A percentile compares a stretch with the other conserved stretches of the same genome.
These are phyloP conservation scores for Ophiocordyceps australis DNA, from an alignment of 2,329 filamentous ascomycete species.

Conservation along the genomic window DNA sequence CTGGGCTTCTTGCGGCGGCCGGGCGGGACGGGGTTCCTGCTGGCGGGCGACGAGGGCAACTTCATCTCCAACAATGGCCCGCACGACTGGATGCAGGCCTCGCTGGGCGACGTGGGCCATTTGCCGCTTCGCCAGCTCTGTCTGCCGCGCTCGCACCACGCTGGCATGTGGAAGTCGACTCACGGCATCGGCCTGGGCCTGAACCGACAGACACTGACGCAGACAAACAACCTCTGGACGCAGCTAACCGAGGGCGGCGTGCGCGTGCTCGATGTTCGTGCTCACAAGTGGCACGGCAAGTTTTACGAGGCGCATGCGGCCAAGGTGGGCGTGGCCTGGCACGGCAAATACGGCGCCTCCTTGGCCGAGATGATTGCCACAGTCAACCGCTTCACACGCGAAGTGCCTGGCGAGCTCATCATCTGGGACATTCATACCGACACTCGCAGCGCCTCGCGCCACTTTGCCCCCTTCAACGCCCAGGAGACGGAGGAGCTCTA, in stretches of 20 bases:
- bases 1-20: constrained; percentile 4
- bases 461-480: constrained; percentile 1
- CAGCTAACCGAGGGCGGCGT: constrained; percentile 11
- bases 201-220: constrained; percentile 8
- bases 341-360: constrained; percentile 9
- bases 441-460: constrained; percentile 1
- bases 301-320: constrained; percentile 7
- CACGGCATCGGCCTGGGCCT: constrained; percentile 2
- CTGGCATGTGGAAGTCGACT: constrained; percentile 8
- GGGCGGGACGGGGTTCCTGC: constrained; percentile 9
- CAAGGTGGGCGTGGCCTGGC: constrained; percentile 3
- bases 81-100: constrained; percentile 11
- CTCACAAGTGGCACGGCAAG: constrained; percentile 1
- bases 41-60: constrained; percentile 12
- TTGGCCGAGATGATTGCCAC: constrained; percentile 10
- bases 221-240: constrained; percentile 5
- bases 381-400: constrained; percentile 11
- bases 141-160: constrained; percentile 13
- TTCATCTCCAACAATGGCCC: constrained; percentile 10
- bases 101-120: constrained; percentile 9
- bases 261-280: constrained; percentile 12
- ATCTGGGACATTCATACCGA: constrained; percentile 12
- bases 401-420: constrained; percentile 13
- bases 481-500: constrained; percentile 5
- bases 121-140: constrained; percentile 10